phyloP scores from a whole-genome alignment of 441 rosid species.

The Erodium trifolium region DNA sequence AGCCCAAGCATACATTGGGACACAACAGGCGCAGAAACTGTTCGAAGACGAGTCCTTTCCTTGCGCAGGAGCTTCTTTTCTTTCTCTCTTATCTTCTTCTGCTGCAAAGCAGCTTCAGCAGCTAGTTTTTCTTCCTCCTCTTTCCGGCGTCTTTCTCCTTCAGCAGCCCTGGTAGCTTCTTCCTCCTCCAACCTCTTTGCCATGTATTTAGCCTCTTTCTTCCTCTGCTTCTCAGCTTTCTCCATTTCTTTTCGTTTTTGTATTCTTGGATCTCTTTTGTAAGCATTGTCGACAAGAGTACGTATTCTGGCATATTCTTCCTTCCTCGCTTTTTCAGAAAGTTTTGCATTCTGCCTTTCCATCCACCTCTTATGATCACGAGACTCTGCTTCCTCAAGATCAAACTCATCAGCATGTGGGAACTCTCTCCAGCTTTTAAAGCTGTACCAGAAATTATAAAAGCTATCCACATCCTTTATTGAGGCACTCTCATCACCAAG shows the following conservation, averaged over 20 bases:
- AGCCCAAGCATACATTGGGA: constrained; percentile 52
- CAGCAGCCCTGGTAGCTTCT: constrained; percentile 74
- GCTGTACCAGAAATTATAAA: constrained; percentile 83
- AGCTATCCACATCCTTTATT: constrained; percentile 63
- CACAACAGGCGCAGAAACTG: constrained; percentile 54
- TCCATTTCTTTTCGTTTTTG: constrained; percentile 72
- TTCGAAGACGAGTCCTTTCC: constrained; percentile 79
- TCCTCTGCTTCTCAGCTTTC: constrained; percentile 84
- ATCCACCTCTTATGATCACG: constrained; percentile 98
- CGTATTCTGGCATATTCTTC: constrained; percentile 86
- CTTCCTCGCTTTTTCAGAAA: constrained; percentile 81
- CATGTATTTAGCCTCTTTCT: constrained; percentile 65
- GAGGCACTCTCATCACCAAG: constrained; percentile 62
- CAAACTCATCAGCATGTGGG: constrained; percentile 96
- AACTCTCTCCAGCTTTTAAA: constrained; percentile 97
- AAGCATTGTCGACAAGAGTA: constrained; percentile 80
- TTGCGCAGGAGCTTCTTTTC: constrained; percentile 88
- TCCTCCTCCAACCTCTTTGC: constrained; percentile 85
- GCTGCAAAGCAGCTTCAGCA: constrained; percentile 75
- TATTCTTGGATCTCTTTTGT: constrained; percentile 83
- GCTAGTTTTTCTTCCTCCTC: constrained; percentile 75
- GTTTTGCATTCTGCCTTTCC: constrained; percentile 94
- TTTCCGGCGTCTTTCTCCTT: constrained; percentile 66
- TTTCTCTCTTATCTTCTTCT: constrained; percentile 77
- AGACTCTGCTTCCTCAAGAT: constrained; percentile 87